Evolutionary conservation across 805 yeast species (phyloP).

Genomic region (Sugiyamaella marilandica): DNA sequence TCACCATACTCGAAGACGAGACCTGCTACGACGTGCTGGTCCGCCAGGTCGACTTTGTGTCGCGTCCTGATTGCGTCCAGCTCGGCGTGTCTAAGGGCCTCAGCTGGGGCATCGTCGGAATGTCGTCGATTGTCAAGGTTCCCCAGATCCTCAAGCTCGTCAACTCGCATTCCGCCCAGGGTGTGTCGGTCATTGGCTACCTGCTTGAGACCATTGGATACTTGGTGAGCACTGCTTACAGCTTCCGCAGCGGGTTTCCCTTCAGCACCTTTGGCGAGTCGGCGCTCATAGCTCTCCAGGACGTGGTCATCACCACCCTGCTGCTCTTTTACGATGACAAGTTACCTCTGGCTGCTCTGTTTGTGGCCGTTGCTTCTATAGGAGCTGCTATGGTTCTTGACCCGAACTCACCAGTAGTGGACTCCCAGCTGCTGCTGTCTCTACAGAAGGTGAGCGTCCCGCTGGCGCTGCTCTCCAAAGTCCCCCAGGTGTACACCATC

Average conservation of each 20-base stretch:
- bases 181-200: slow-evolving; percentile 34
- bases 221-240: slow-evolving; percentile 35
- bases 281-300: slow-evolving; percentile 36
- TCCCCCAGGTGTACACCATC: slow-evolving; percentile 38
- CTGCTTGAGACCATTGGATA: slow-evolving; percentile 35
- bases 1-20: slow-evolving; percentile 20
- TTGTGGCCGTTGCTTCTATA: slow-evolving; percentile 22
- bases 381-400: slow-evolving; percentile 22
- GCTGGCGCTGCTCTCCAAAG: slow-evolving; percentile 33
- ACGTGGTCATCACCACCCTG: slow-evolving; percentile 31
- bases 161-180: slow-evolving; percentile 31
- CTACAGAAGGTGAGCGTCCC: slow-evolving; percentile 37
- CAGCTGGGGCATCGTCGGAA: slow-evolving; percentile 35
- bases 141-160: slow-evolving; percentile 40
- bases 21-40: slow-evolving; percentile 24
- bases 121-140: slow-evolving; percentile 37
- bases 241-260: slow-evolving; percentile 34
- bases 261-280: slow-evolving; percentile 40
- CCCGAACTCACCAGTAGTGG: slow-evolving; percentile 23
- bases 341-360: slow-evolving; percentile 17
- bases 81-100: slow-evolving; percentile 33
- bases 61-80: slow-evolving; percentile 27
- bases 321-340: slow-evolving; percentile 26
- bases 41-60: slow-evolving; percentile 23
- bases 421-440: slow-evolving; percentile 19